phyloP scores from a whole-genome alignment of 495 filamentous ascomycete species.

The Parachaetomium inaequale region DNA sequence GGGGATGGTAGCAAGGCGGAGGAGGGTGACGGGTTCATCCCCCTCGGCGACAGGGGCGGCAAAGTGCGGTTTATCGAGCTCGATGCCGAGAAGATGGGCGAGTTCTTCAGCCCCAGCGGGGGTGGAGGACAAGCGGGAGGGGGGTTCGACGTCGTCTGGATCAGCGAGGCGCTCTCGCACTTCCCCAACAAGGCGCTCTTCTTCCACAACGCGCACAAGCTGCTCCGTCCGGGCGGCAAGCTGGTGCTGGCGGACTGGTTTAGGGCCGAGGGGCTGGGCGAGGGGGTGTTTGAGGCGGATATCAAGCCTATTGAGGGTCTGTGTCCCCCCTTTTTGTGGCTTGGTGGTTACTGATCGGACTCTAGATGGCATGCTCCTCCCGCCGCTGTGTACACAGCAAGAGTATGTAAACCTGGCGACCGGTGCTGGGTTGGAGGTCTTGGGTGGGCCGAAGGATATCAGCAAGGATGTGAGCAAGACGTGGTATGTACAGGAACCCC shows the following conservation, averaged over 20 bases:
- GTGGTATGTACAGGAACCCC: conserved; percentile 55
- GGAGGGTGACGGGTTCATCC: conserved; percentile 28
- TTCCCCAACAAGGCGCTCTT: conserved; percentile 55
- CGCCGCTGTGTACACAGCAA: conserved; percentile 46
- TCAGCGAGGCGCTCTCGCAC: conserved; percentile 56
- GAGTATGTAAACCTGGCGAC: conserved; percentile 50
- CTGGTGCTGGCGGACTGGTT: conserved; percentile 58
- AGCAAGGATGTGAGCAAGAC: conserved; percentile 54
- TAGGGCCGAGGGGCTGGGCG: conserved; percentile 43
- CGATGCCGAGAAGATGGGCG: conserved; percentile 57
- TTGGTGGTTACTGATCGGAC: background rate
- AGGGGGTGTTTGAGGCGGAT: conserved; percentile 45
- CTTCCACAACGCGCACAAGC: conserved; percentile 44
- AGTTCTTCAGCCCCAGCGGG: conserved; percentile 33
- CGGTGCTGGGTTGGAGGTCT: conserved; percentile 42
- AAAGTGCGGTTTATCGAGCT: conserved; percentile 51
- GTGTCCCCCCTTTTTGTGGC: background rate
- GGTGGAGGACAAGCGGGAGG: conserved; percentile 9
- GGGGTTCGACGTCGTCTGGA: conserved; percentile 55
- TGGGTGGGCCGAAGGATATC: conserved; percentile 50
- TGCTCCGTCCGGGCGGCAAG: conserved; percentile 43
- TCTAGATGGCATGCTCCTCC: conserved; percentile 55
- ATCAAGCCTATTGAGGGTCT: conserved; percentile 54
- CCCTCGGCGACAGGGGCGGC: conserved; percentile 36
- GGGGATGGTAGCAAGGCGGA: background rate